Evolutionary conservation across 2,329 filamentous ascomycete genomes (phyloP), one percentile per base, ranked within the genome.

Genomic region (Paraconiothyrium sp.): DNA sequence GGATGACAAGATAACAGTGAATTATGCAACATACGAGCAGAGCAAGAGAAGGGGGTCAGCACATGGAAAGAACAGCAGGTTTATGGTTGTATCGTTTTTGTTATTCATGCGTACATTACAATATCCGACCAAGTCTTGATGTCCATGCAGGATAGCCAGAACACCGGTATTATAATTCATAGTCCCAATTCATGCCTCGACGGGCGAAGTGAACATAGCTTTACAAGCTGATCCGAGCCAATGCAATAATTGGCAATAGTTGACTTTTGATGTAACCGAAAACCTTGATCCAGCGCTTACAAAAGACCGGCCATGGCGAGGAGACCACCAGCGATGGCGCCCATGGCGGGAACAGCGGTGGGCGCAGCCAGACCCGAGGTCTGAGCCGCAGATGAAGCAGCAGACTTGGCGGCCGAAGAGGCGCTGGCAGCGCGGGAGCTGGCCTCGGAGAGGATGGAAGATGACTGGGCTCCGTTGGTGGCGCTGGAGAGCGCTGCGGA

Each of bases 301-400:
- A 78, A 74, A 44, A 77, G 71, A 63, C 72, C 73, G 32, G 73
- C 75, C 51, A 70, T 44, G 35, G 72, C 69, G 58, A 76, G 58
- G 51, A 76, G 57, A 64, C 73, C 74, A 66, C 67, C 74, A 59
- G 71, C 74, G 22, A 73, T 59, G 51, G 71, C 74, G 34, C 74
- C 76, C 63, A 77, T 70, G 39, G 66, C 72, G 13, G 75, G 73
- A 39, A 76, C 61, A 35, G 64, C 70, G 51, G 69, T 72, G 27
- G 70, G 65, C 41, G 66, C 61, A 43, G 70, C 69, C 47, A 67
- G 70, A 51, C 57, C 70, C 48, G 62, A 57, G n/a, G 64, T 49
- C 8, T 37, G 51, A 43, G 60, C 35, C 37, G 58, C 52, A 35
- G 59, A 56, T 32, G 58, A 34, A 39, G 63, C 60, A 27, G 62